phyloP scores from a whole-genome alignment of 1,139 yeast species.

The Suhomyces wounanorum region DNA sequence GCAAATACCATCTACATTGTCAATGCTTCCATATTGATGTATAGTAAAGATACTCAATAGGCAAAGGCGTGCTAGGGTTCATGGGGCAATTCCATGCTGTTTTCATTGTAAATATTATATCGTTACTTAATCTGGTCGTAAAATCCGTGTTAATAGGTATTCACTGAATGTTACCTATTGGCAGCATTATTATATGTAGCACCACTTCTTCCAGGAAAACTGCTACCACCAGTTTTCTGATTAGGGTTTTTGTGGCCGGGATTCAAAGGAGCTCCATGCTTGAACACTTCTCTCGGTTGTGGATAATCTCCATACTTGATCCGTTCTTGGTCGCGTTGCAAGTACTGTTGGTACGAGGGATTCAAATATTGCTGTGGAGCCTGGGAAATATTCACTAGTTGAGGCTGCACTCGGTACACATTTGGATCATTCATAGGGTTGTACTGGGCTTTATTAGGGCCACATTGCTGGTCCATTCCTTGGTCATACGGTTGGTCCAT shows the following conservation, averaged over 20 bases:
- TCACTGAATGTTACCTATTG: conserved; percentile 18
- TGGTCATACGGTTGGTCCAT: neutral
- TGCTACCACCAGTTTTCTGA: conserved; percentile 29
- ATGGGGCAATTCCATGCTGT: neutral
- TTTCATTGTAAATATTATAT: neutral
- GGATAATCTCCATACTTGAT: conserved; percentile 38
- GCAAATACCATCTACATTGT: neutral
- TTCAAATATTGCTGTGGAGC: conserved; percentile 41
- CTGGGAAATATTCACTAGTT: conserved; percentile 37
- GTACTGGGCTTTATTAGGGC: neutral
- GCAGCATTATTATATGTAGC: conserved; percentile 45
- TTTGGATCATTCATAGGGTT: conserved; percentile 33
- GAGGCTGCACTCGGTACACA: conserved; percentile 36
- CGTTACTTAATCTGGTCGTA: neutral
- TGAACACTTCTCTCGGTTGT: conserved; percentile 24
- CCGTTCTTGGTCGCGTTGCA: conserved; percentile 36
- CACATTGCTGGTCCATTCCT: neutral
- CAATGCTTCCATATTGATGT: no score
- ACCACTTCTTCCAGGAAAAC: conserved; percentile 44
- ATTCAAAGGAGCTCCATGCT: conserved; percentile 41
- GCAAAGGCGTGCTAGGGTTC: no score
- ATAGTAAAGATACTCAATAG: neutral
- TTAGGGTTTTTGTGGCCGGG: conserved; percentile 28
- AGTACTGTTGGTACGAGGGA: conserved; percentile 40
- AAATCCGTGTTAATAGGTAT: neutral